Conservation (phyloP, 2,329 filamentous ascomycete genomes). For the Fusarium euwallaceae region DNA sequence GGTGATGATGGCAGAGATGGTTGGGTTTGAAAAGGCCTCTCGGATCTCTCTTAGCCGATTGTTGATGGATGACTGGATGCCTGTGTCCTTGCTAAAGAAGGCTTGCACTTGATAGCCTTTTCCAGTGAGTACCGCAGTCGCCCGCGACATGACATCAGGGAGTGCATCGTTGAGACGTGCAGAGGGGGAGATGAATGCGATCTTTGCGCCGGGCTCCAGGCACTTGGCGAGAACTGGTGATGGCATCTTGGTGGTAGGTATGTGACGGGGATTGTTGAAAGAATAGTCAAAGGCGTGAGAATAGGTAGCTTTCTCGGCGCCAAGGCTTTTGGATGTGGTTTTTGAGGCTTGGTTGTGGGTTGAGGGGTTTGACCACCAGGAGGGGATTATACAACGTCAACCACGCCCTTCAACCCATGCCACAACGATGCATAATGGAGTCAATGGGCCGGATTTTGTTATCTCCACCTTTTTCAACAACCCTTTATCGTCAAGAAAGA, state of each 20-base stretch:
- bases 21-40: slow-evolving; percentile 53
- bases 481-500: not conserved
- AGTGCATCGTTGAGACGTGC: slow-evolving; percentile 51
- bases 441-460: not conserved
- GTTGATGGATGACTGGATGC: slow-evolving; percentile 50
- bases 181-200: slow-evolving; percentile 58
- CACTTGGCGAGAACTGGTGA: slow-evolving; percentile 42
- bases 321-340: not conserved
- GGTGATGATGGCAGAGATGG: slow-evolving; percentile 54
- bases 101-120: slow-evolving; percentile 53
- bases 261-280: not conserved
- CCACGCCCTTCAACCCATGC: not conserved
- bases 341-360: not conserved
- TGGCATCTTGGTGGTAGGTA: slow-evolving; percentile 21
- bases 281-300: not conserved
- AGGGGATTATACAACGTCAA: not conserved
- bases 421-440: not conserved
- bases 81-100: slow-evolving; percentile 49
- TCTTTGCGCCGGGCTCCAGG: slow-evolving; percentile 53
- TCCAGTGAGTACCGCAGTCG: slow-evolving; percentile 45
- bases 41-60: slow-evolving; percentile 56
- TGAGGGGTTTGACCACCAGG: not conserved
- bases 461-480: not conserved
- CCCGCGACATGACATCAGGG: slow-evolving; percentile 49
- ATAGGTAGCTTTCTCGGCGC: not conserved